Percentiles rank a stretch among this genome's conserved stretches.
Conservation (phyloP, 2,329 filamentous ascomycete species). For the Tolypocladium amazonense region DNA sequence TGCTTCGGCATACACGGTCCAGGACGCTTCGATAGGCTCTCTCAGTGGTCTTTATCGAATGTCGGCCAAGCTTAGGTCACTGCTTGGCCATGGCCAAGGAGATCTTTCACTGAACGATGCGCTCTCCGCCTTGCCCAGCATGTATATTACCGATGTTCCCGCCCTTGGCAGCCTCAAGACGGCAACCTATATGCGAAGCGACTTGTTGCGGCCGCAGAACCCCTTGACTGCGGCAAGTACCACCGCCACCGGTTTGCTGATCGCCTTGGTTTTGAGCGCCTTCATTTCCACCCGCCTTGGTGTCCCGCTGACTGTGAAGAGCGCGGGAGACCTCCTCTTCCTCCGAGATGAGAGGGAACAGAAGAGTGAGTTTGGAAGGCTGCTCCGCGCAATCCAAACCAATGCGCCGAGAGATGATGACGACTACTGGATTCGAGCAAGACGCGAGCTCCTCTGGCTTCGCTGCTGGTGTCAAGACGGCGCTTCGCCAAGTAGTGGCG, state of each 20-base stretch:
- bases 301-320: conserved; percentile 37
- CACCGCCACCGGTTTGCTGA: conserved; percentile 46
- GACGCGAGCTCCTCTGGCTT: conserved; percentile 62
- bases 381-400: conserved; percentile 42
- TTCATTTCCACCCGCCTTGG: conserved; percentile 43
- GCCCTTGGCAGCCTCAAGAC: conserved; percentile 13
- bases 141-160: conserved; percentile 19
- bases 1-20: conserved; percentile 57
- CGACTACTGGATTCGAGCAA: conserved; percentile 48
- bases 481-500: conserved; percentile 16
- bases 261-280: conserved; percentile 52
- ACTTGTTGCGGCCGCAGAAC: conserved; percentile 50
- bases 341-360: conserved; percentile 56
- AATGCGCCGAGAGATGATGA: conserved; percentile 49
- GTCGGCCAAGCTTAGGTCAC: conserved; percentile 39
- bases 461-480: conserved; percentile 54
- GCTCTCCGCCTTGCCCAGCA: conserved; percentile 29
- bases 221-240: conserved; percentile 50
- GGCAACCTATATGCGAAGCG: conserved; percentile 20
- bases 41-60: conserved; percentile 51
- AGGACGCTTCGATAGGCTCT: conserved; percentile 46
- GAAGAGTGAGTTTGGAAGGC: conserved; percentile 42
- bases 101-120: conserved; percentile 40
- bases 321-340: conserved; percentile 53
- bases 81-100: conserved; percentile 50